These are phyloP conservation scores for rapeseed (Brassica napus) DNA, from an alignment of 345 rosid genomes.

Conservation along the genomic window Da-Ae NC_063451.1:32009001-32009500, in stretches of 20 bases:
- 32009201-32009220: background rate
- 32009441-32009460: conserved; percentile 48
- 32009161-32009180: background rate
- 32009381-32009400: conserved; percentile 53
- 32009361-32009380: conserved; percentile 9
- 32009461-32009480: conserved; percentile 36
- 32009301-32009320: conserved; percentile 32
- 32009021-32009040: background rate
- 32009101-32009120: conserved; percentile 16
- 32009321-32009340: conserved; percentile 44
- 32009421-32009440: conserved; percentile 62
- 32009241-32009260: conserved; percentile 34
- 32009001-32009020: background rate
- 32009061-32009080: background rate
- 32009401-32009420: conserved; percentile 70
- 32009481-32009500: conserved; percentile 57
- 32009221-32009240: conserved; percentile 37
- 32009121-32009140: conserved; percentile 24
- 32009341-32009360: conserved; percentile 34
- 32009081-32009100: background rate
- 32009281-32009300: conserved; percentile 42
- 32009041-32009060: background rate
- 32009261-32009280: conserved; percentile 43
- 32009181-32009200: background rate
- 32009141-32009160: conserved; percentile 29